A percentile compares a stretch with the other conserved stretches of the same genome.
These are phyloP conservation scores for Xylariomycetidae sp. DNA, from an alignment of 2,329 filamentous ascomycete genomes.

Conservation along the genomic window DNA sequence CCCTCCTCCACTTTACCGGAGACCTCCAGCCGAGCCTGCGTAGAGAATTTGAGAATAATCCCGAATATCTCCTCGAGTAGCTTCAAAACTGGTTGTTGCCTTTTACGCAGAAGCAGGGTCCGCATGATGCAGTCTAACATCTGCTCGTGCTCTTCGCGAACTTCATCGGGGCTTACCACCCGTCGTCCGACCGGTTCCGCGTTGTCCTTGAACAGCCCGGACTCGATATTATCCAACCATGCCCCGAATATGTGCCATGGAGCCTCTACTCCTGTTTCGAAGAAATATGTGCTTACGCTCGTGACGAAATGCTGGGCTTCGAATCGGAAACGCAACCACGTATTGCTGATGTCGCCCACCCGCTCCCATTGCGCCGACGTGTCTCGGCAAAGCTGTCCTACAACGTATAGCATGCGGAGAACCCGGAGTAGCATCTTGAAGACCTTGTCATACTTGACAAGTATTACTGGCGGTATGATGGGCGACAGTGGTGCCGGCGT, in stretches of 20 bases:
- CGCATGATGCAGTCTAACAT: constrained; percentile 71
- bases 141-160: constrained; percentile 65
- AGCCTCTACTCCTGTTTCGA: constrained; percentile 67
- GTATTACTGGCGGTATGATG: constrained; percentile 63
- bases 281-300: constrained; percentile 68
- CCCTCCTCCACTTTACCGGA: constrained; percentile 28
- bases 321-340: constrained; percentile 56
- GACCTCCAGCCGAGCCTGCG: constrained; percentile 35
- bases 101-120: constrained; percentile 64
- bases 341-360: constrained; percentile 33
- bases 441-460: constrained; percentile 78
- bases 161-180: constrained; percentile 53
- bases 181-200: constrained; percentile 13
- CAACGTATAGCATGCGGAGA: constrained; percentile 71
- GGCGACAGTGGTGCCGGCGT: constrained; percentile 64
- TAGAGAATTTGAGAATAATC: constrained; percentile 66
- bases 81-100: constrained; percentile 66
- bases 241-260: constrained; percentile 67
- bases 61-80: constrained; percentile 73
- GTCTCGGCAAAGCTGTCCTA: constrained; percentile 58
- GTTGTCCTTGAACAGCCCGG: constrained; percentile 42
- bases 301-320: constrained; percentile 78
- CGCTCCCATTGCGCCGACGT: constrained; percentile 34
- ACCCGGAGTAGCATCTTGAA: constrained; percentile 76
- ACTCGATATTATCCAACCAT: constrained; percentile 59